Evolutionary conservation across 805 yeast species (phyloP), one percentile per base, ranked within the genome.

Genomic region (Suhomyces pyralidae): DNA sequence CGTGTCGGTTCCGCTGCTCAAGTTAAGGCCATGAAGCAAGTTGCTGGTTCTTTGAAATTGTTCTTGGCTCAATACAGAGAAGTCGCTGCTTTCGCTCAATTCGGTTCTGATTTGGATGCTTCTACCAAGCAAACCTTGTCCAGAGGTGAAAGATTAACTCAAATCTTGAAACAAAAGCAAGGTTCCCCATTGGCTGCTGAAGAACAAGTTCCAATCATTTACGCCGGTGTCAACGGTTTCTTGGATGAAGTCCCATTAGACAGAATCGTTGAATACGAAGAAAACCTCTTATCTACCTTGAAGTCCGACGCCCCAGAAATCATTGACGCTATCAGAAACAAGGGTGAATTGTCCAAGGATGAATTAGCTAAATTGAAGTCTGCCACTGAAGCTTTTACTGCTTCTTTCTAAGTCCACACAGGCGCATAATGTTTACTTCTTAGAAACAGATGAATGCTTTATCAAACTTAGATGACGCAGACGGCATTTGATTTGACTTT

Each of bases 41-140:
- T 94, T 80, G 99, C 99, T 67, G 99, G 99, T 88, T 94, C 99
- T 67, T 88, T 94, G 82, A 94, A 94, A 81, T 90, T 94, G 79
- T 94, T 91, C 97, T 89, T 94, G 85, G 99, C 99, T 70, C 99
- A 94, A 85, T 94, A 94, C 89, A 92, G 99, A 90, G 99, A 94
- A 87, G 99, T 94, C 70, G 99, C 99, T 76, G 99, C 99, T 71
- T 94, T 94, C 80, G 99, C 99, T 70, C 99, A 94, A 85, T 94
- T 94, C 85, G 99, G 99, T 87, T 94, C 99, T 67, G 99, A 94
- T 81, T 86, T 94, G 78, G 99, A 94, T 81, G 98, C 99, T 68
- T 91, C 97, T 57, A 94, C 99, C 80, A 94, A 93, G 84, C 97
- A 91, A 83, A 94, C 99, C 72, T 86, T 94, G 78, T 81, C 83